Evolutionary conservation across 768 basidiomycete genomes (phyloP).

Genomic region (Gautieria morchelliformis): DNA sequence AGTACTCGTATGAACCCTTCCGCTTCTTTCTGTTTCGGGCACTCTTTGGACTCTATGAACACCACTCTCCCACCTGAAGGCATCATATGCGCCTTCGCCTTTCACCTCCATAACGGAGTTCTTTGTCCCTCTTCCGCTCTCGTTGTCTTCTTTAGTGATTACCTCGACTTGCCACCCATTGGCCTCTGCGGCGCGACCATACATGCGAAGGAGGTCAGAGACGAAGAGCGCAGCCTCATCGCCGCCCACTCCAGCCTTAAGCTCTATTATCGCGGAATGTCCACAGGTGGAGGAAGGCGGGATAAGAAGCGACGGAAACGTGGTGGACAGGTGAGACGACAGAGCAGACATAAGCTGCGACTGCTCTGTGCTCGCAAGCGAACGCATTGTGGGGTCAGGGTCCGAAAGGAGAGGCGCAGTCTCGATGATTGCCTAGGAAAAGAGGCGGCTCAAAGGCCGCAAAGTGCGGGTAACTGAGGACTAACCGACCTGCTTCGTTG

Average conservation of each 20-base stretch:
- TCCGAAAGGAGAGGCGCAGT: slow-evolving; percentile 56
- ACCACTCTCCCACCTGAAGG: slow-evolving; percentile 83
- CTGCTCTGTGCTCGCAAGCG: slow-evolving; percentile 64
- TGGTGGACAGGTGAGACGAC: slow-evolving; percentile 21
- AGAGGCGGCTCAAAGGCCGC: slow-evolving; percentile 7
- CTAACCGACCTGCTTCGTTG: slow-evolving; percentile 44
- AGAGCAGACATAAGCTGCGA: slow-evolving; percentile 30
- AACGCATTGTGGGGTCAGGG: slow-evolving; percentile 64
- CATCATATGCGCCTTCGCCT: slow-evolving; percentile 70
- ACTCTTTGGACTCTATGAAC: slow-evolving; percentile 95
- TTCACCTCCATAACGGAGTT: slow-evolving; percentile 76
- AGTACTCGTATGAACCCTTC: slow-evolving; percentile 88
- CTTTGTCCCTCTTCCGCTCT: slow-evolving; percentile 52
- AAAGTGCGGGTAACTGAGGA: not conserved
- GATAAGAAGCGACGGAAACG: slow-evolving; percentile 64
- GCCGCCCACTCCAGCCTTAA: slow-evolving; percentile 91
- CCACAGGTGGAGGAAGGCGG: slow-evolving; percentile 57
- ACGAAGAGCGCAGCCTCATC: slow-evolving; percentile 81
- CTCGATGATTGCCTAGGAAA: slow-evolving; percentile 47
- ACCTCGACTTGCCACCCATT: slow-evolving; percentile 55
- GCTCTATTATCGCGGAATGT: slow-evolving; percentile 75
- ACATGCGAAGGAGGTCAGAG: slow-evolving; percentile 72
- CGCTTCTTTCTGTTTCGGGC: slow-evolving; percentile 81
- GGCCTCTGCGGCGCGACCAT: slow-evolving; percentile 49
- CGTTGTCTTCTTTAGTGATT: slow-evolving; percentile 39